These are phyloP conservation scores for Coleophoma crateriformis DNA, from an alignment of 2,329 filamentous ascomycete species.

Conservation along the genomic window DNA sequence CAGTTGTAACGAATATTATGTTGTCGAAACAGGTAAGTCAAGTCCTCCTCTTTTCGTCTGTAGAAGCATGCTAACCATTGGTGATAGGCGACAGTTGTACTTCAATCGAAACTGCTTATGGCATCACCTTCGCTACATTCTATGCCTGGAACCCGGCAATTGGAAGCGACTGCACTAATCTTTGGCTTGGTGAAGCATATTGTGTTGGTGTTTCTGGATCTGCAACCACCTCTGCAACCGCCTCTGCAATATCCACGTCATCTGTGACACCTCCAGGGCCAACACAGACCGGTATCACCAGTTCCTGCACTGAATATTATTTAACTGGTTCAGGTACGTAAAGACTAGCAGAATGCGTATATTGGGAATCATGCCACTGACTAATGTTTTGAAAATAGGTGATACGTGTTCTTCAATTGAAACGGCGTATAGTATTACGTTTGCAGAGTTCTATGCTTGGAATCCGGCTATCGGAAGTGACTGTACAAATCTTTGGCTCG, in stretches of 20 bases:
- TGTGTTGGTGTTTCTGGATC: slow-evolving; percentile 3
- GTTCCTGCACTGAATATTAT: slow-evolving; percentile 4
- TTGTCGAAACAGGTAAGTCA: not conserved
- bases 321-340: not conserved
- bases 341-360: not conserved
- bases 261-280: slow-evolving; percentile 10
- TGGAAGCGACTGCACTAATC: slow-evolving; percentile 17
- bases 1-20: slow-evolving; percentile 1
- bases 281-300: slow-evolving; percentile 13
- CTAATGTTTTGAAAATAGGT: not conserved
- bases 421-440: slow-evolving; percentile 13
- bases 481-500: slow-evolving; percentile 20
- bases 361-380: not conserved
- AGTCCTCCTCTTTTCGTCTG: not conserved
- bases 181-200: slow-evolving; percentile 18
- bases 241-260: not conserved
- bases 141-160: slow-evolving; percentile 27
- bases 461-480: slow-evolving; percentile 24
- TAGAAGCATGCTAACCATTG: not conserved
- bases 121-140: slow-evolving; percentile 17
- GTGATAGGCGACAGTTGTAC: not conserved
- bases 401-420: slow-evolving; percentile 14
- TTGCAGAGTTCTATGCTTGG: slow-evolving; percentile 24
- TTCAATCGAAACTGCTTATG: slow-evolving; percentile 10
- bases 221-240: not conserved